Evolutionary conservation across 208 protist genomes (phyloP).

Genomic region (Leishmania lainsoni): DNA sequence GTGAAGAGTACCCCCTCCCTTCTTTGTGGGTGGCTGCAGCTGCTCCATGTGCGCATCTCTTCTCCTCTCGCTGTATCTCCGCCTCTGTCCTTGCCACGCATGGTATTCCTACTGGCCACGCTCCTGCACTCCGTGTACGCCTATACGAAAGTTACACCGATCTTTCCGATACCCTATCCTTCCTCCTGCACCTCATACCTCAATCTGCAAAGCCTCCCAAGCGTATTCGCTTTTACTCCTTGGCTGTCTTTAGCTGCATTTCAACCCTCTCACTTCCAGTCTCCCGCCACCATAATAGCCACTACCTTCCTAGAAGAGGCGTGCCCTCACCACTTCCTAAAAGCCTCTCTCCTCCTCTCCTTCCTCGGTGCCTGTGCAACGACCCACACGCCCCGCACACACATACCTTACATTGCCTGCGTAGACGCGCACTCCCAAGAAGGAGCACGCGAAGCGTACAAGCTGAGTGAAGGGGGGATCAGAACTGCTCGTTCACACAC

Average conservation of each 20-base stretch:
- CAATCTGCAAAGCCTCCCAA: not conserved
- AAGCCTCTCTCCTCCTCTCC: conserved; percentile 3
- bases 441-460: not conserved
- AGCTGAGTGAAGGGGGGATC: not conserved
- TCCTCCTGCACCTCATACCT: not conserved
- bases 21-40: not conserved
- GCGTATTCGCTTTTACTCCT: not conserved
- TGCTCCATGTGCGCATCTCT: not conserved
- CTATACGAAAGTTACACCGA: not conserved
- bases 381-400: not conserved
- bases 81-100: not conserved
- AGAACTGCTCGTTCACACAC: not conserved
- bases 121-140: not conserved
- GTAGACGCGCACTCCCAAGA: not conserved
- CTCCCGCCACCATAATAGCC: not conserved
- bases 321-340: not conserved
- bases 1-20: not conserved
- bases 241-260: not conserved
- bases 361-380: not conserved
- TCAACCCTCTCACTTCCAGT: not conserved
- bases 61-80: not conserved
- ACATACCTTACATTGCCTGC: not conserved
- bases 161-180: not conserved
- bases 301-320: not conserved
- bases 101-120: not conserved